Evolutionary conservation across 768 basidiomycete species (phyloP).

Genomic region (Hirschioporus abietinus): DNA sequence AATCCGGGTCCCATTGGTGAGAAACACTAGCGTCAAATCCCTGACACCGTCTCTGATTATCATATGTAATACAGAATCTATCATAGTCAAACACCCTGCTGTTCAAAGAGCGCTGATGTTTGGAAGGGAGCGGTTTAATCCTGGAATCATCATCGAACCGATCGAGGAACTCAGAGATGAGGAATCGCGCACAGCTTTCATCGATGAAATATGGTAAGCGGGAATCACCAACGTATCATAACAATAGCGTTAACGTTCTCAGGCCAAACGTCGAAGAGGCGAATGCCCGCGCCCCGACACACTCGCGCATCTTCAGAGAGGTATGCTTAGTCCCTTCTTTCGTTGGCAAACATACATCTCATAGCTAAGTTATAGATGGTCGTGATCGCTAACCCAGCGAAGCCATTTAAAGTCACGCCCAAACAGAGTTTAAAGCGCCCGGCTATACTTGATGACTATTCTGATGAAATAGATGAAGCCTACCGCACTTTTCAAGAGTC

Average conservation of each 20-base stretch:
- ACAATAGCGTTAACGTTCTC: slow-evolving; percentile 20
- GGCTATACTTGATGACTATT: slow-evolving; percentile 25
- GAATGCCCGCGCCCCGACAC: slow-evolving; percentile 9
- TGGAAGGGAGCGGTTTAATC: slow-evolving; percentile 13
- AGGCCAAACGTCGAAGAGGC: slow-evolving; percentile 9
- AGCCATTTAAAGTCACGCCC: slow-evolving; percentile 38
- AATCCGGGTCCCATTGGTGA: slow-evolving; percentile 26
- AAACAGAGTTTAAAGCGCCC: slow-evolving; percentile 36
- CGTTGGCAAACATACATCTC: not conserved
- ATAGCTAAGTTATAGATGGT: slow-evolving; percentile 8
- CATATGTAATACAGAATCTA: slow-evolving; percentile 26
- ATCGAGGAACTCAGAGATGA: not conserved
- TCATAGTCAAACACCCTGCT: slow-evolving; percentile 11
- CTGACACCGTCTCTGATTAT: slow-evolving; percentile 16
- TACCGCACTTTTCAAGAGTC: not conserved
- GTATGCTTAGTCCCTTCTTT: not conserved
- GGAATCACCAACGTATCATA: not conserved
- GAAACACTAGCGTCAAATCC: not conserved
- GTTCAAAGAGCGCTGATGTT: slow-evolving; percentile 14
- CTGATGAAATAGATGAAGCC: not conserved
- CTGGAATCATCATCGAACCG: slow-evolving; percentile 18
- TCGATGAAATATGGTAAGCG: slow-evolving; percentile 3
- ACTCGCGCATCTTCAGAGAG: slow-evolving; percentile 15
- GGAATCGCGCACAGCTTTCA: not conserved
- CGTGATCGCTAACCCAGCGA: slow-evolving; percentile 29